Conservation (phyloP, 805 yeast species). For the Wickerhamomyces hampshirensis region DNA sequence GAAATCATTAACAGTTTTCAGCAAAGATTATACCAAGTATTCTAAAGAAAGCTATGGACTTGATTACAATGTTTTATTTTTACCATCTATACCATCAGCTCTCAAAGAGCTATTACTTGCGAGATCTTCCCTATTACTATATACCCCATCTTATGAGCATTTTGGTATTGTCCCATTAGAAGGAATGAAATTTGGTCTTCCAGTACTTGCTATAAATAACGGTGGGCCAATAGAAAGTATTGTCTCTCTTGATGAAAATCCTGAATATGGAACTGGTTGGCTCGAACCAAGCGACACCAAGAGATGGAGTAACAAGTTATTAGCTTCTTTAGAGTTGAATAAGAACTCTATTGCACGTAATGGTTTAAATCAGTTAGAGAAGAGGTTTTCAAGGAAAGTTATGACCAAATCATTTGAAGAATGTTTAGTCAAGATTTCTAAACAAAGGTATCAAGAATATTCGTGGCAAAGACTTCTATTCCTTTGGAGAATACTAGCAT, state of each 20-base stretch:
- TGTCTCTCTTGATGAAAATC: slow-evolving; percentile 27
- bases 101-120: slow-evolving; percentile 60
- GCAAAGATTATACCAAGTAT: slow-evolving; percentile 21
- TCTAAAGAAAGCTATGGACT: slow-evolving; percentile 8
- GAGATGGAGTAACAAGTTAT: slow-evolving; percentile 52
- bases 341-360: slow-evolving; percentile 17
- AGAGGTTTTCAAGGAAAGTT: slow-evolving; percentile 32
- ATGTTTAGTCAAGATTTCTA: slow-evolving; percentile 27
- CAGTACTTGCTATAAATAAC: slow-evolving; percentile 78
- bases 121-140: slow-evolving; percentile 56
- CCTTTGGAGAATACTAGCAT: slow-evolving; percentile 21
- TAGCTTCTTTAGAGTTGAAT: slow-evolving; percentile 30
- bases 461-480: slow-evolving; percentile 27
- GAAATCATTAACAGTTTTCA: slow-evolving; percentile 38
- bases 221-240: slow-evolving; percentile 93
- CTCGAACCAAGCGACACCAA: slow-evolving; percentile 41
- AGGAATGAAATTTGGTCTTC: slow-evolving; percentile 79
- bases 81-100: slow-evolving; percentile 72
- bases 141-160: slow-evolving; percentile 91
- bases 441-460: slow-evolving; percentile 20
- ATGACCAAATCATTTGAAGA: slow-evolving; percentile 35
- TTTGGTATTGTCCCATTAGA: slow-evolving; percentile 98
- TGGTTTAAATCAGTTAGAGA: slow-evolving; percentile 28
- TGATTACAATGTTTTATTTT: slow-evolving; percentile 53
- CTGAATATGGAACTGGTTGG: slow-evolving; percentile 56